phyloP scores from a whole-genome alignment of 768 basidiomycete genomes.

The Baorangia bicolor region DNA sequence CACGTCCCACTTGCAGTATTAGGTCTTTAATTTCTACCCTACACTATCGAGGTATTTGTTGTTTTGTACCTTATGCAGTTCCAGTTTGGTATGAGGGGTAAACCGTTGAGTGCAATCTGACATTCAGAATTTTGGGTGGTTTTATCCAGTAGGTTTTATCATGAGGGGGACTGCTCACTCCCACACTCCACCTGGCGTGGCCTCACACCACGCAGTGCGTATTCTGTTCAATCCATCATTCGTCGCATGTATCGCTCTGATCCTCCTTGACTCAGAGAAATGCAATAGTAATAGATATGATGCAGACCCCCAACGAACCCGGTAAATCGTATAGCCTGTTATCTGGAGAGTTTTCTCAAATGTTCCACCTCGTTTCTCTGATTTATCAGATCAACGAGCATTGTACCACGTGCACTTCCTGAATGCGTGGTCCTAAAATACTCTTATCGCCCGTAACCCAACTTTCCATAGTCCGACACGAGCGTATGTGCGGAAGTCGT shows the following conservation, averaged over 20 bases:
- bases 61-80: neutral
- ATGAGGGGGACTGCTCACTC: neutral
- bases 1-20: too few relatives aligned
- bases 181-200: neutral
- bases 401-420: neutral
- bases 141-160: neutral
- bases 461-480: neutral
- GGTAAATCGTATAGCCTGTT: neutral
- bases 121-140: neutral
- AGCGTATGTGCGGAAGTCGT: neutral
- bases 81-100: neutral
- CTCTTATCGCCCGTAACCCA: neutral
- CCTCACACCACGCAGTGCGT: neutral
- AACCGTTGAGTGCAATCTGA: neutral
- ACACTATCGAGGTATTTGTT: neutral
- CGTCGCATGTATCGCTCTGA: neutral
- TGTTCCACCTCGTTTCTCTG: neutral
- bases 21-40: neutral
- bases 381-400: neutral
- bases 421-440: neutral
- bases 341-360: neutral
- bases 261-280: neutral
- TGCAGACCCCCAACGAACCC: neutral
- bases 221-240: neutral
- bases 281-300: neutral